These are phyloP conservation scores for Sugiyamaella sp. DNA, from an alignment of 1,139 yeast genomes.

Conservation along the genomic window DNA sequence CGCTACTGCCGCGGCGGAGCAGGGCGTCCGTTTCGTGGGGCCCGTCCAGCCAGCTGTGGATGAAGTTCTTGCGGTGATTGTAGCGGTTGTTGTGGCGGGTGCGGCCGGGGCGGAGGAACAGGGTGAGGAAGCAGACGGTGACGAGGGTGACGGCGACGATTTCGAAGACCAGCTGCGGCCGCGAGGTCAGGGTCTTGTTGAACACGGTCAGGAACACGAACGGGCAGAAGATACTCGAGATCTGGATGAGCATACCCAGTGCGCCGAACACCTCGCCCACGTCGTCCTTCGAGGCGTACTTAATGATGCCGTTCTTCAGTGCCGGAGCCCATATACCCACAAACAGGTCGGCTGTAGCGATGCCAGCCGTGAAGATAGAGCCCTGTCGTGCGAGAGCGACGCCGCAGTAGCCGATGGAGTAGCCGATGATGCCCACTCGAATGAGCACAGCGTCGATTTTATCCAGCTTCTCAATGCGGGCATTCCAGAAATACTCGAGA, in stretches of 20 bases:
- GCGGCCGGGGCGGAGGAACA: slow-evolving; percentile 1
- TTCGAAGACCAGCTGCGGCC: slow-evolving; percentile 38
- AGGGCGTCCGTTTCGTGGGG: slow-evolving; percentile 13
- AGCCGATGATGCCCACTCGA: slow-evolving; percentile 45
- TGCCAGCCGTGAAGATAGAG: slow-evolving; percentile 30
- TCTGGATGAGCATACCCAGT: slow-evolving; percentile 34
- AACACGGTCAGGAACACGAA: slow-evolving; percentile 37
- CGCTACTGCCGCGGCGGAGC: slow-evolving; percentile 2
- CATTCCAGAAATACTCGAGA: slow-evolving; percentile 39
- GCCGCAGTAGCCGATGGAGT: slow-evolving; percentile 49
- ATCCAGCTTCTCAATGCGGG: slow-evolving; percentile 49
- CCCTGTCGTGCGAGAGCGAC: slow-evolving; percentile 43
- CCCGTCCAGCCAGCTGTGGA: slow-evolving; percentile 1
- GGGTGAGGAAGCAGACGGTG: slow-evolving; percentile 5
- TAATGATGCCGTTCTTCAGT: slow-evolving; percentile 53
- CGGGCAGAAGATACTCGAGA: slow-evolving; percentile 37
- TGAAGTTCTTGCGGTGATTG: slow-evolving; percentile 1
- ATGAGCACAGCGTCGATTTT: slow-evolving; percentile 55
- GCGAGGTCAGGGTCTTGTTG: slow-evolving; percentile 34
- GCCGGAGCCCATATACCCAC: slow-evolving; percentile 54
- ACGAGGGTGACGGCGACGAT: slow-evolving; percentile 28
- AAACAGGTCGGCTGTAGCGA: slow-evolving; percentile 47
- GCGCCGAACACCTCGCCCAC: slow-evolving; percentile 44
- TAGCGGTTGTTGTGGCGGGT: slow-evolving; percentile 2
- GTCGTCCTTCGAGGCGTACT: slow-evolving; percentile 46